phyloP scores from a whole-genome alignment of 2,329 filamentous ascomycete species.

The Exophiala lecanii-corni region DNA sequence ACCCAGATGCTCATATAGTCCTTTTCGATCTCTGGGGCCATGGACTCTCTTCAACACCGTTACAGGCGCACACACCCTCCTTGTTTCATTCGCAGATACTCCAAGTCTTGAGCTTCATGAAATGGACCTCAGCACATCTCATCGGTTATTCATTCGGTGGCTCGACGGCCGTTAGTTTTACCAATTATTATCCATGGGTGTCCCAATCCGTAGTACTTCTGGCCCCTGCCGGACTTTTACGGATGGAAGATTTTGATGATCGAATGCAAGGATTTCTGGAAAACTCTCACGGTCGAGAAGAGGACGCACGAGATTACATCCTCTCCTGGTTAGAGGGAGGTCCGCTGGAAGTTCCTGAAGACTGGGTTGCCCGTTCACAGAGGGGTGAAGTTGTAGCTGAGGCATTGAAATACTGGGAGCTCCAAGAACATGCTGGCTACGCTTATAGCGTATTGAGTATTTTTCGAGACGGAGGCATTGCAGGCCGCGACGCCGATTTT shows the following conservation, averaged over 20 bases:
- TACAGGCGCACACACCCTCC: slow-evolving; percentile 36
- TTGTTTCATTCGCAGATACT: slow-evolving; percentile 44
- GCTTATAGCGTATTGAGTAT: slow-evolving; percentile 43
- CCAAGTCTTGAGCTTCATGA: slow-evolving; percentile 36
- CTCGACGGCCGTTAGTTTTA: slow-evolving; percentile 37
- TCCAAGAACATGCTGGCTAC: slow-evolving; percentile 44
- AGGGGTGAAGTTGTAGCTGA: slow-evolving; percentile 45
- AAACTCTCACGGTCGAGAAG: slow-evolving; percentile 31
- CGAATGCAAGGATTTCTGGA: too few relatives aligned
- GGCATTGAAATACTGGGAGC: slow-evolving; percentile 48
- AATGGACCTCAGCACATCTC: slow-evolving; percentile 43
- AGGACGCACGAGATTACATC: slow-evolving; percentile 33
- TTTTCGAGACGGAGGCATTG: slow-evolving; percentile 43
- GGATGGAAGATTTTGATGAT: slow-evolving; percentile 26
- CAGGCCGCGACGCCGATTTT: slow-evolving; percentile 2
- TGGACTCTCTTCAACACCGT: slow-evolving; percentile 47
- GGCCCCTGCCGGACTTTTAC: slow-evolving; percentile 46
- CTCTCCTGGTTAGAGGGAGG: slow-evolving; percentile 43
- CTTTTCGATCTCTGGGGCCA: slow-evolving; percentile 52
- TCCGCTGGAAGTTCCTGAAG: slow-evolving; percentile 36
- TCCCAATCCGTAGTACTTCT: slow-evolving; percentile 39
- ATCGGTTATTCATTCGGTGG: slow-evolving; percentile 51
- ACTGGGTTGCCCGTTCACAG: slow-evolving; percentile 43
- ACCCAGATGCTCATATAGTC: slow-evolving; percentile 38
- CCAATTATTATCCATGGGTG: slow-evolving; percentile 28